These are phyloP conservation scores for Penicillium longicatenatum DNA, from an alignment of 495 filamentous ascomycete species.

Conservation along the genomic window DNA sequence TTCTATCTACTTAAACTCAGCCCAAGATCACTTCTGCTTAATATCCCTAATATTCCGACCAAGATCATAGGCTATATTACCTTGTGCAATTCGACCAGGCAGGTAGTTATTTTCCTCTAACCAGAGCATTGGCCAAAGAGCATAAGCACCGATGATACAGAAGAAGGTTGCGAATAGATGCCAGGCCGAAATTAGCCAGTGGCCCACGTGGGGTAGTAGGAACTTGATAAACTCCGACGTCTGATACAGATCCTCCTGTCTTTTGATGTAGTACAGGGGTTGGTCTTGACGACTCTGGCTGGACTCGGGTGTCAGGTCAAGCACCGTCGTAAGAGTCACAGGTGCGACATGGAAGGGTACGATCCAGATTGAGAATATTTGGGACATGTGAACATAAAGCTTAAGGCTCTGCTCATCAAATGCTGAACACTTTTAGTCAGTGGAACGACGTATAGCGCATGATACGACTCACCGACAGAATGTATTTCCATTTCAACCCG, in stretches of 20 bases:
- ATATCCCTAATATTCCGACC: constrained; percentile 30
- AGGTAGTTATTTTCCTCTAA: constrained; percentile 42
- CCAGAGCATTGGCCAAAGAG: constrained; percentile 56
- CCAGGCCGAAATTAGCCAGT: constrained; percentile 53
- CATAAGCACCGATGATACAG: constrained; percentile 58
- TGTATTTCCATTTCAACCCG: constrained; percentile 68
- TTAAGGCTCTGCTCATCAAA: constrained; percentile 64
- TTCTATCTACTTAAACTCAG: not conserved
- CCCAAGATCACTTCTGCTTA: constrained; percentile 18
- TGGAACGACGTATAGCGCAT: not conserved
- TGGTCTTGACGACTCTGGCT: constrained; percentile 18
- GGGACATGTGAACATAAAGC: constrained; percentile 70
- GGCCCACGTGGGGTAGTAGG: constrained; percentile 39
- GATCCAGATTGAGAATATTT: constrained; percentile 76
- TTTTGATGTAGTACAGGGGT: constrained; percentile 64
- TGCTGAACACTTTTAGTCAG: constrained; percentile 43
- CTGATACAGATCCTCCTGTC: constrained; percentile 84
- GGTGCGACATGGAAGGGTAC: constrained; percentile 70
- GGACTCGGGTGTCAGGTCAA: constrained; percentile 53
- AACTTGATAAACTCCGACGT: constrained; percentile 78
- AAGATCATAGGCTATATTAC: constrained; percentile 33
- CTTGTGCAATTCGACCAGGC: constrained; percentile 23
- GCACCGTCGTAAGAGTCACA: constrained; percentile 72
- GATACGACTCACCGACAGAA: constrained; percentile 58
- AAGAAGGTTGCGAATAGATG: constrained; percentile 63